phyloP scores from a whole-genome alignment of 192 early-diverging fungal species.

The Backusella circina region DNA sequence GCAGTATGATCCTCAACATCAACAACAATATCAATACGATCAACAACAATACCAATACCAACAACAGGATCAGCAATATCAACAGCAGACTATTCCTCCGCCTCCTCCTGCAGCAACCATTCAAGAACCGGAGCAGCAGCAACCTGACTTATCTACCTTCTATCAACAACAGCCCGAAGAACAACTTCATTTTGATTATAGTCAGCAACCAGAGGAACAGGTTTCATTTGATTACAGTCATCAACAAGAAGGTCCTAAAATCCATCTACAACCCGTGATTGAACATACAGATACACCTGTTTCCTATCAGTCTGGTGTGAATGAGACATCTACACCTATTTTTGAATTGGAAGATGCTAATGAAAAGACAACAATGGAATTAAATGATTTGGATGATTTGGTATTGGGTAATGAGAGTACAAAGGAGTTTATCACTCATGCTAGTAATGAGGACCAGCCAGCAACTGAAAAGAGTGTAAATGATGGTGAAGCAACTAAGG shows the following conservation, averaged over 20 bases:
- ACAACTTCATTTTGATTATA: neutral
- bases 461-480: neutral
- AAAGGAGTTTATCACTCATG: neutral
- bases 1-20: neutral
- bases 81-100: neutral
- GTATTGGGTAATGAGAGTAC: constrained; percentile 5
- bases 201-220: neutral
- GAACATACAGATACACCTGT: neutral
- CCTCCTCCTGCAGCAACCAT: neutral
- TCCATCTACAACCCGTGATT: neutral
- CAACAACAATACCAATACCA: neutral
- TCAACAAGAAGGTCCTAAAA: neutral
- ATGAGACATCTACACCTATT: neutral
- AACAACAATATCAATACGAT: neutral
- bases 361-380: neutral
- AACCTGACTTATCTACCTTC: neutral
- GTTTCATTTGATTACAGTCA: neutral
- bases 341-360: neutral
- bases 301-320: neutral
- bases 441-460: neutral
- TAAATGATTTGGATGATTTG: constrained; percentile 24
- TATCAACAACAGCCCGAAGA: neutral
- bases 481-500: neutral
- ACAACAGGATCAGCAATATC: neutral
- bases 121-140: neutral